A percentile compares a stretch with the other conserved stretches of the same genome.
These are phyloP conservation scores for Neurospora tetraspora DNA, from an alignment of 495 filamentous ascomycete species.

Conservation along the genomic window DNA sequence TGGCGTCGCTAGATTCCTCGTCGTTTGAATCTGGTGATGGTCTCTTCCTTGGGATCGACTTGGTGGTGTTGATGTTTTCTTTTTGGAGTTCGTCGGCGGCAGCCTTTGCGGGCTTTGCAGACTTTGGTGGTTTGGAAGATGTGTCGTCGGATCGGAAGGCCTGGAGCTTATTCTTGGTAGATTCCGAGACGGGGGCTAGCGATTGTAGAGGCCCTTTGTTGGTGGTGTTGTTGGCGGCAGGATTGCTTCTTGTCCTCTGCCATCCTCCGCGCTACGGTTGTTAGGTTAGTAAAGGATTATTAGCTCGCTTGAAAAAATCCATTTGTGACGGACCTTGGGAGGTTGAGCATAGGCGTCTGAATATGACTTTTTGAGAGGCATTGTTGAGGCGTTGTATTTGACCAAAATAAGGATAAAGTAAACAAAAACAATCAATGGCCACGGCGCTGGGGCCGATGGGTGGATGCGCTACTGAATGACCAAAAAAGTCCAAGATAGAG, in stretches of 20 bases:
- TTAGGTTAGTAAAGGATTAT: slow-evolving; percentile 11
- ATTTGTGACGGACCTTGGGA: slow-evolving; percentile 9
- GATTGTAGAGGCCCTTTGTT: slow-evolving; percentile 9
- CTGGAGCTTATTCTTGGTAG: slow-evolving; percentile 40
- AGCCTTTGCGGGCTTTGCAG: background rate
- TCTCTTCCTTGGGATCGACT: background rate
- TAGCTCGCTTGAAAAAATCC: background rate
- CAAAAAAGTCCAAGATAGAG: background rate
- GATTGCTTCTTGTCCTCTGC: slow-evolving; percentile 39
- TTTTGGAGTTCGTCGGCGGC: slow-evolving; percentile 9
- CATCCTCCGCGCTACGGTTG: slow-evolving; percentile 30
- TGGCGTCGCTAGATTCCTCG: slow-evolving; percentile 40
- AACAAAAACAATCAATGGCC: background rate
- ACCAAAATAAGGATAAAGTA: background rate
- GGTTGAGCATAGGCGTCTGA: slow-evolving; percentile 32
- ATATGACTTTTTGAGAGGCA: slow-evolving; percentile 44
- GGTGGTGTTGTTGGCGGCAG: slow-evolving; percentile 17
- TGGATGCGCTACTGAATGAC: background rate
- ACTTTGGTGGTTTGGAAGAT: background rate
- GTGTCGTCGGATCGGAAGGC: slow-evolving; percentile 29
- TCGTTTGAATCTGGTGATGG: background rate
- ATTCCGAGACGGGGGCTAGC: slow-evolving; percentile 35
- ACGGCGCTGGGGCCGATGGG: background rate
- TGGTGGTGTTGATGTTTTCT: slow-evolving; percentile 4
- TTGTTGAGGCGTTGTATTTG: slow-evolving; percentile 5